Evolutionary conservation across 129 eudicot genomes (phyloP).

Genomic region (Helichrysum umbraculigerum): DNA sequence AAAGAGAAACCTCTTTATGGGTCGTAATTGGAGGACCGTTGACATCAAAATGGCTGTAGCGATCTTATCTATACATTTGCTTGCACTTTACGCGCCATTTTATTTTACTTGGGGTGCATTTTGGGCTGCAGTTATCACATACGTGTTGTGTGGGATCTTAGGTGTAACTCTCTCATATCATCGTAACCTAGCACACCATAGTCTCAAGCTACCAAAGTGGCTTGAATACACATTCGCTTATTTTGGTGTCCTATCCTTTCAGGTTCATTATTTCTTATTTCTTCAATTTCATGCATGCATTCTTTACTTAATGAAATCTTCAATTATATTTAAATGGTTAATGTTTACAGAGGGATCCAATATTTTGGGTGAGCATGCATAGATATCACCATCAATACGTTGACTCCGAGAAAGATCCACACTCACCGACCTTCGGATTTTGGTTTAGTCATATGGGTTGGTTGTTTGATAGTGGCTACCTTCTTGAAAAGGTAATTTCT

Average conservation of each 20-base stretch:
- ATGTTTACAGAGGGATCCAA: constrained; percentile 37
- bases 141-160: constrained; percentile 19
- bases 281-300: not conserved
- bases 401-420: constrained; percentile 35
- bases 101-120: constrained; percentile 72
- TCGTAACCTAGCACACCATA: not conserved
- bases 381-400: constrained; percentile 41
- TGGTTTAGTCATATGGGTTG: constrained; percentile 51
- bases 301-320: not conserved
- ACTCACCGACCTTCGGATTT: constrained; percentile 23
- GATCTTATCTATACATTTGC: constrained; percentile 51
- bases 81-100: constrained; percentile 64
- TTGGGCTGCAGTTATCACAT: constrained; percentile 47
- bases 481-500: constrained; percentile 3
- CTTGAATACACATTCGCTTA: not conserved
- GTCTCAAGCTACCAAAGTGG: not conserved
- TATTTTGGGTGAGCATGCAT: constrained; percentile 46
- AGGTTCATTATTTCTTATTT: not conserved
- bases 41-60: constrained; percentile 41
- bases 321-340: not conserved
- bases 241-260: not conserved
- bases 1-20: constrained; percentile 46
- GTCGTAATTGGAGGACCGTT: constrained; percentile 55
- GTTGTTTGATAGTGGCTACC: constrained; percentile 26
- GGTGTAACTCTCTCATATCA: not conserved